Conservation (phyloP, 129 eudicot genomes). For the Dittrichia graveolens region DNA sequence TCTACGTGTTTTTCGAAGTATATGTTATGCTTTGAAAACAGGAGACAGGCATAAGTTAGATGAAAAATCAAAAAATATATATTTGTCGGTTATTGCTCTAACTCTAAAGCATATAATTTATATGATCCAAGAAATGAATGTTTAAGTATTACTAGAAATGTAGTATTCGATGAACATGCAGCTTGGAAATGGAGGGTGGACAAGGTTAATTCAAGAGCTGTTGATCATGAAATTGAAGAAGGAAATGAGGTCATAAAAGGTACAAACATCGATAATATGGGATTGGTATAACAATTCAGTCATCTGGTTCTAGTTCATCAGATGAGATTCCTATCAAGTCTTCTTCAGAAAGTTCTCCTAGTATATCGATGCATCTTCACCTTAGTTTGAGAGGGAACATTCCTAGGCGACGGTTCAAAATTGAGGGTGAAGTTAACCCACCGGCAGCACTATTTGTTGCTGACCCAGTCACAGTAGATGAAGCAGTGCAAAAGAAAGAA, state of each 20-base stretch:
- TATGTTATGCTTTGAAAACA: not conserved
- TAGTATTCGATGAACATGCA: not conserved
- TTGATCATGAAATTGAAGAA: too few species aligned
- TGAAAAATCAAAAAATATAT: not conserved
- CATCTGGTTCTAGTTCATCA: too few species aligned
- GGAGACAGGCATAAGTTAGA: not conserved
- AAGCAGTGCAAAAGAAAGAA: not conserved
- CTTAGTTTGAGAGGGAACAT: too few species aligned
- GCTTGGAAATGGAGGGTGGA: not conserved
- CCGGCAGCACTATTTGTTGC: not conserved
- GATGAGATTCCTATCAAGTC: too few species aligned
- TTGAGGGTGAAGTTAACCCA: not conserved
- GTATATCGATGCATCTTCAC: too few species aligned
- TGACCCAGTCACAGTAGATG: not conserved
- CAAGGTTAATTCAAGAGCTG: not conserved
- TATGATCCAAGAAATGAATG: not conserved
- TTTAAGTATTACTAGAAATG: not conserved
- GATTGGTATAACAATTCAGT: too few species aligned
- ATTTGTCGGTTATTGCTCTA: not conserved
- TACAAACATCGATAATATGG: too few species aligned
- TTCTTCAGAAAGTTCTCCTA: too few species aligned
- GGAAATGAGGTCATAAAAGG: not conserved
- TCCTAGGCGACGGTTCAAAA: too few species aligned
- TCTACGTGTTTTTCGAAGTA: not conserved
- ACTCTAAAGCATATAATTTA: not conserved